Base-by-base conservation (phyloP, 1,284 basidiomycete species). In the Ganoderma lingzhi region DNA sequence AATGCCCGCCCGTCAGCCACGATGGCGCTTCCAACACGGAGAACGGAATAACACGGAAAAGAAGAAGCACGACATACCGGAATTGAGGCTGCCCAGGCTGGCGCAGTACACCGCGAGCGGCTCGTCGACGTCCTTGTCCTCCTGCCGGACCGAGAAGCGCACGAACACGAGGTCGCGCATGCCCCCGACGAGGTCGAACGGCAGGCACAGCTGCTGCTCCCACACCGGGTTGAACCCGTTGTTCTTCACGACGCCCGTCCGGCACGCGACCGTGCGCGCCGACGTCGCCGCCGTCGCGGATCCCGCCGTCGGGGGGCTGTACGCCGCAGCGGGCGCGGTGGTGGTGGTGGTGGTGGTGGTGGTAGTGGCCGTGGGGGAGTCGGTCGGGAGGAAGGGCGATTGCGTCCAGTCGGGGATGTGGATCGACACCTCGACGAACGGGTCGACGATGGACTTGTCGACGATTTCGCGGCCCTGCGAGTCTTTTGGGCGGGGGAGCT, bases 201-300 rank as follows among this genome's bases (percentile, higher is more conserved):
- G 88, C 42, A 97, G 84, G 48, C 84, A 82, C 35, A 96, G 80
- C 32, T 82, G 82, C 77, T 96, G 90, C 75, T 95, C 87, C 94
- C 96, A 98, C 3, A 91, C 83, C 0, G 96, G 96, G 78, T 96
- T 97, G 82, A 96, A 96, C 4, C 95, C 93, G 76, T 96, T 96
- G 77, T 93, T 93, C 80, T 90, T 90, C 72, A 96, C 88, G 1
- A 86, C 83, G 44, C 82, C 80, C 41, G 94, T 95, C 62, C 86
- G 84, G 70, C 80, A 82, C 30, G 86, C 86, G 51, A 88, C 80
- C 0, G 85, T 85, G 62, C 85, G 80, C 45, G 85, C 84, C 1
- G 85, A 80, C 8, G 84, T 82, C 1, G 83, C 76, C n/a, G 80
- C 72, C 19, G 77, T 73, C 5, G 78, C 73, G 53, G 79, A 76